These are phyloP conservation scores for Fusarium sp. DNA, from an alignment of 2,329 filamentous ascomycete species.

Conservation along the genomic window DNA sequence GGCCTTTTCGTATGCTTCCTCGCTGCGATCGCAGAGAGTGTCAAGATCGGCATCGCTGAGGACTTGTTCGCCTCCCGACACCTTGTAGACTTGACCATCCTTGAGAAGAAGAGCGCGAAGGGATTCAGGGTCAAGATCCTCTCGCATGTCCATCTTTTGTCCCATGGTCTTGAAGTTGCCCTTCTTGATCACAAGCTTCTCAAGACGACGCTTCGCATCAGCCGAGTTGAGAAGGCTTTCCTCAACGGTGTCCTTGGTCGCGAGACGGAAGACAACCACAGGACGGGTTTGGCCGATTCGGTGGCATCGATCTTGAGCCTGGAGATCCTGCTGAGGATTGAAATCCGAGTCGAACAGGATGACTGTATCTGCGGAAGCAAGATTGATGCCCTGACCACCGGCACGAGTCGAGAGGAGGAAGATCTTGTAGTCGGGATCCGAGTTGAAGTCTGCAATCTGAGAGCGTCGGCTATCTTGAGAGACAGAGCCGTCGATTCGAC, in stretches of 20 bases:
- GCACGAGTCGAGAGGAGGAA: constrained; percentile 92
- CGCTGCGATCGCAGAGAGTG: constrained; percentile 78
- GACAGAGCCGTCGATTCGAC: constrained; percentile 90
- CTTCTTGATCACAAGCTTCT: constrained; percentile 96
- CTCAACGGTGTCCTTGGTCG: constrained; percentile 92
- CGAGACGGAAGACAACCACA: constrained; percentile 92
- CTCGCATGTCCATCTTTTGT: constrained; percentile 65
- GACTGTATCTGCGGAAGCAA: constrained; percentile 90
- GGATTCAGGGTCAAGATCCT: constrained; percentile 67
- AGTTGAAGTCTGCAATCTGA: constrained; percentile 79
- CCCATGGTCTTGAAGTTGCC: constrained; percentile 79
- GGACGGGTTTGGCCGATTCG: constrained; percentile 92
- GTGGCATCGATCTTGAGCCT: constrained; percentile 95
- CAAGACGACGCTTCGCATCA: constrained; percentile 88
- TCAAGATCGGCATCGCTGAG: constrained; percentile 80
- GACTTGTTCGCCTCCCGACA: constrained; percentile 69
- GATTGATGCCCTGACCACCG: constrained; percentile 94
- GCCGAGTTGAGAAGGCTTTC: constrained; percentile 86
- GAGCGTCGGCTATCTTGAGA: constrained; percentile 74
- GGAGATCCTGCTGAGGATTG: constrained; percentile 96
- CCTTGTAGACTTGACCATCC: constrained; percentile 73
- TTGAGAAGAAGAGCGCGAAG: constrained; percentile 70
- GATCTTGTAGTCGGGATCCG: constrained; percentile 70
- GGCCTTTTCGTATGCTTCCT: constrained; percentile 72
- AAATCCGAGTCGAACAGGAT: constrained; percentile 89